Conservation (phyloP, 2,329 filamentous ascomycete genomes). For the Zalaria sp. region DNA sequence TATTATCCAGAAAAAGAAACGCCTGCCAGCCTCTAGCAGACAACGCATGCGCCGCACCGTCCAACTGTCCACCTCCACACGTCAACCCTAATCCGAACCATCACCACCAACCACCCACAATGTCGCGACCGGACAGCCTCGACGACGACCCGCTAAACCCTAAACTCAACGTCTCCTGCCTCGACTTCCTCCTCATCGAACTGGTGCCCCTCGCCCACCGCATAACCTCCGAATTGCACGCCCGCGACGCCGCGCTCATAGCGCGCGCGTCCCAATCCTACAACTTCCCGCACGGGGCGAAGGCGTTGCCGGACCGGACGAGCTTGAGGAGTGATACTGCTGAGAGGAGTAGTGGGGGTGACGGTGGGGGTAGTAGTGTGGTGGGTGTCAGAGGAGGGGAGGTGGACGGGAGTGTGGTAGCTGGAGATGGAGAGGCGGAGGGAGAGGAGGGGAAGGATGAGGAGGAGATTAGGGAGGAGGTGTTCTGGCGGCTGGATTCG, state of each 20-base stretch:
- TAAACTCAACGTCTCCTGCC: constrained; percentile 59
- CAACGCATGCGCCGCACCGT: too few relatives aligned
- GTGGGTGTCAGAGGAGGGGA: too few relatives aligned
- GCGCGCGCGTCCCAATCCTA: constrained; percentile 1
- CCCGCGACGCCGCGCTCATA: constrained; percentile 27
- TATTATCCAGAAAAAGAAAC: too few relatives aligned
- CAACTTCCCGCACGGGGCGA: not conserved
- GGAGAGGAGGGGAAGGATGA: constrained; percentile 40
- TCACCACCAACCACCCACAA: not conserved
- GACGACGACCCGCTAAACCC: constrained; percentile 7
- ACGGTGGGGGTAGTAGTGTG: too few relatives aligned
- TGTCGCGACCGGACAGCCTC: not conserved
- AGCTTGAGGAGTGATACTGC: constrained; percentile 9
- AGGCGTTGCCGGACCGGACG: not conserved
- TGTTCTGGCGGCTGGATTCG: constrained; percentile 70
- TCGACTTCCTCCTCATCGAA: constrained; percentile 93
- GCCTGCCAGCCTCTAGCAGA: too few relatives aligned
- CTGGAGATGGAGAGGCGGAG: constrained; percentile 6
- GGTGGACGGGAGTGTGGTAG: too few relatives aligned
- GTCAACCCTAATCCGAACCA: not conserved
- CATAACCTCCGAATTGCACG: constrained; percentile 59
- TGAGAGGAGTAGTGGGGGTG: constrained; percentile 4
- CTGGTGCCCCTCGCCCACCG: constrained; percentile 89
- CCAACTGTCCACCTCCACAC: too few relatives aligned
- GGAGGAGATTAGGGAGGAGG: constrained; percentile 71